Base-by-base conservation (phyloP, 257 asterid genomes). In the Lithospermum erythrorhizon region DNA sequence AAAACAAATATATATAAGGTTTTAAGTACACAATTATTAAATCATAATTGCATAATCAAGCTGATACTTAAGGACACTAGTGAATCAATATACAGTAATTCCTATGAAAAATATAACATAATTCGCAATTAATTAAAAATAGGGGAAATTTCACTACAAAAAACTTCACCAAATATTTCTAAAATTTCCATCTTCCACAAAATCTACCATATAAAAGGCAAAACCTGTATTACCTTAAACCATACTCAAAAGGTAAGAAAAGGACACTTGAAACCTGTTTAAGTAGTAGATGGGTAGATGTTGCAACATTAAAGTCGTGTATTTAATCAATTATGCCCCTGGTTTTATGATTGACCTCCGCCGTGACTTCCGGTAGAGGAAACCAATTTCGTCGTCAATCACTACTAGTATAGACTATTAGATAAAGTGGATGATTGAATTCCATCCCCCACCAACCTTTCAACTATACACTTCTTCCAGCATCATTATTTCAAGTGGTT, bases 331-430 rank as follows among this genome's bases (percentile, higher is more conserved):
- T 13, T 41, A 41, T 11, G 2, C 49, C 49, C 49, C 60, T 32
- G 27, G 24, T 56, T 11, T 30, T 14, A 18, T 56, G 27, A 56
- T 56, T 56, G 32, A 56, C 60, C 37, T 56, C 60, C 60, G 60
- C 60, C 60, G 60, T 56, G 37, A 56, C 60, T 56, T 56, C 32
- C 60, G 60, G 60, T 19, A 22, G 30, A 10, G 37, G 23, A 7
- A 25, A 56, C 16, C 60, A 27, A 56, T 14, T 56, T 56, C 49
- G 17, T 56, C 32, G 30, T 14, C 60, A 56, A 56, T 56, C 60
- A 56, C 60, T 56, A 56, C 60, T 56, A 23, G 19, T 27, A 11
- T 41, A 16, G 35, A 23, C 17, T 4, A 22, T 1, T 17, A 9
- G 19, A 56, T 17, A 9, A 23, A 9, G 25, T 2, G n/a, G 30